phyloP scores from a whole-genome alignment of 805 yeast genomes.

The Zygosaccharomyces lentus region DNA sequence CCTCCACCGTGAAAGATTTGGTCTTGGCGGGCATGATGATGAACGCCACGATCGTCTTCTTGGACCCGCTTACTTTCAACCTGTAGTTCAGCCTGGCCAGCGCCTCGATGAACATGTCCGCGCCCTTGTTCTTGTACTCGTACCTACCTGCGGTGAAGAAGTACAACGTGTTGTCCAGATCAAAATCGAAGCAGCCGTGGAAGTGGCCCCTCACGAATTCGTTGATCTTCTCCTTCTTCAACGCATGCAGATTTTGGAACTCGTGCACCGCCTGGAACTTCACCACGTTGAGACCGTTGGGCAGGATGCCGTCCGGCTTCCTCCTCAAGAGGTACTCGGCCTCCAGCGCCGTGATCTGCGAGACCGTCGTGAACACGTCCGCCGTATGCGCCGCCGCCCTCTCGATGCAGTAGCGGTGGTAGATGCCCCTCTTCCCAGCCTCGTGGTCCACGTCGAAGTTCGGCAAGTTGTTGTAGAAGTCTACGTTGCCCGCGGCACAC shows the following conservation, averaged over 20 bases:
- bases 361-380: slow-evolving; percentile 95
- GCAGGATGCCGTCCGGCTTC: slow-evolving; percentile 96
- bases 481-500: slow-evolving; percentile 96
- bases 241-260: slow-evolving; percentile 92
- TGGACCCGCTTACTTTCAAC: slow-evolving; percentile 74
- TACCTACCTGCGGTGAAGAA: slow-evolving; percentile 97
- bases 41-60: slow-evolving; percentile 92
- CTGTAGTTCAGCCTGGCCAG: slow-evolving; percentile 87
- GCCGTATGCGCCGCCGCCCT: slow-evolving; percentile 94
- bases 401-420: slow-evolving; percentile 95
- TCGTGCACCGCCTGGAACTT: slow-evolving; percentile 97
- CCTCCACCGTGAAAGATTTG: slow-evolving; percentile 91
- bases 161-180: slow-evolving; percentile 86
- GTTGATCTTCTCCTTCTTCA: slow-evolving; percentile 84
- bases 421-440: slow-evolving; percentile 96
- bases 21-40: slow-evolving; percentile 97
- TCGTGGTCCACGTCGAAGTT: slow-evolving; percentile 93
- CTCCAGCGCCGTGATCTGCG: slow-evolving; percentile 96
- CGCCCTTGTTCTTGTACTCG: slow-evolving; percentile 95
- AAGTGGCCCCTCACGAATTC: slow-evolving; percentile 96
- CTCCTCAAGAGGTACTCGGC: slow-evolving; percentile 88
- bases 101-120: slow-evolving; percentile 89
- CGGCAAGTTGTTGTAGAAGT: slow-evolving; percentile 87
- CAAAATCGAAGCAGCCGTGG: slow-evolving; percentile 94
- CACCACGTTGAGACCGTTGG: slow-evolving; percentile 92